Evolutionary conservation across 2,329 filamentous ascomycete genomes (phyloP), one percentile per base, ranked within the genome.

Genomic region (Stromatinia cepivora): DNA sequence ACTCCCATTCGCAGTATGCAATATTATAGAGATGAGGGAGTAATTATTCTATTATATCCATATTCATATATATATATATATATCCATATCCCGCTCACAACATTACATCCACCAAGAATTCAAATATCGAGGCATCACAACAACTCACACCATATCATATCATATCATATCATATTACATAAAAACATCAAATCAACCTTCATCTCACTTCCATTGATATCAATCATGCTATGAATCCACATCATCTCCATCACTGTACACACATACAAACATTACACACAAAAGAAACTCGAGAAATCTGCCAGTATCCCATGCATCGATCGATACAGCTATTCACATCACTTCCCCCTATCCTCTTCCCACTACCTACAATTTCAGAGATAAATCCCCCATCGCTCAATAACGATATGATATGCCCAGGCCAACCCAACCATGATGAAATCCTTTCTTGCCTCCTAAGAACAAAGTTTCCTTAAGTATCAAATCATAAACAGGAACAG

Each of bases 401-500:
- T 53, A 53, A 25, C 25, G 52, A 53, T 20, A 31, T 57, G 54
- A 57, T 36, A 57, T 57, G 31, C 34, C 54, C 54, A 57, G 7
- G 34, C 54, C 54, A 34, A n/a, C 31, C 34, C 54, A 39, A 39
- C 31, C 54, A 57, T 57, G 54, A 39, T 36, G 31, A 56, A 56
- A 39, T 57, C 20, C 31, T n/a, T 31, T 57, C 36, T 56, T 57
- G 34, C 54, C 31, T 7, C 31, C 31, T 22, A 34, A 39, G 34
- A 57, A n/a, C 20, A n/a, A 57, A 53, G 20, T 15, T 36, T 28
- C 61, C 61, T 52, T 61, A 31, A 61, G 4, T 46, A 61, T 61
- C 58, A 46, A 61, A 61, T 46, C 58, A 61, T 61, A 31, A 61
- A 61, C 58, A 61, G 42, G 58, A 61, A 61, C 25, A 34, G 39